Evolutionary conservation across 345 rosid species (phyloP).

Genomic region (Ricinus communis): DNA sequence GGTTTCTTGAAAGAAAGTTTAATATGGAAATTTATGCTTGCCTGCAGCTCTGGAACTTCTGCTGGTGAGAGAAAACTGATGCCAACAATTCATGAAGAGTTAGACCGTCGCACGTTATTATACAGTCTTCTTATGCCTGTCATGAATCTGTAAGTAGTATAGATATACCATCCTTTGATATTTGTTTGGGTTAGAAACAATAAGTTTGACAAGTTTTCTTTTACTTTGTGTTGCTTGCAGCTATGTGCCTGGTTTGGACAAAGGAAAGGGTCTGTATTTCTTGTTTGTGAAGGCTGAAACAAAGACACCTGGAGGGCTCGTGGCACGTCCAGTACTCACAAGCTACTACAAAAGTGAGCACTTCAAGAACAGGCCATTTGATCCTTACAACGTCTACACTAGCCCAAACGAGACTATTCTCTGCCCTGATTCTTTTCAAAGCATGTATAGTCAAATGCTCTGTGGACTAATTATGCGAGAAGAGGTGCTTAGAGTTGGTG

Average conservation of each 20-base stretch:
- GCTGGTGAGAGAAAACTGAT: slow-evolving; percentile 96
- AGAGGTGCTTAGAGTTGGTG: slow-evolving; percentile 82
- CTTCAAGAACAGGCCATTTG: slow-evolving; percentile 78
- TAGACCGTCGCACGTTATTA: slow-evolving; percentile 81
- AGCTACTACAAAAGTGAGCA: slow-evolving; percentile 94
- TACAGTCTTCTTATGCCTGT: slow-evolving; percentile 97
- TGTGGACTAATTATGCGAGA: slow-evolving; percentile 78
- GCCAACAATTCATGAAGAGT: slow-evolving; percentile 92
- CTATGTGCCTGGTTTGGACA: slow-evolving; percentile 81
- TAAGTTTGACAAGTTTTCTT: too few relatives aligned
- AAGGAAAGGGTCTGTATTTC: slow-evolving; percentile 89
- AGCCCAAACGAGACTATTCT: slow-evolving; percentile 95
- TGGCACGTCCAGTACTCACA: slow-evolving; percentile 91
- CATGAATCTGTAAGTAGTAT: slow-evolving; percentile 80
- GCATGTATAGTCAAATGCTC: slow-evolving; percentile 95
- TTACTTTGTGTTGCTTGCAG: slow-evolving; percentile 30
- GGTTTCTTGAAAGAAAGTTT: neutral
- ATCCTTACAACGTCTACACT: slow-evolving; percentile 82
- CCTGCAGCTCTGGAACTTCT: slow-evolving; percentile 87
- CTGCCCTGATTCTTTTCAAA: slow-evolving; percentile 85
- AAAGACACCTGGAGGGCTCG: slow-evolving; percentile 78
- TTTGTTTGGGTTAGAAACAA: too few relatives aligned
- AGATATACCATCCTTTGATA: neutral
- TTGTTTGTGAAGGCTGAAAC: slow-evolving; percentile 87
- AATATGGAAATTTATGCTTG: too few relatives aligned